A percentile compares a stretch with the other conserved stretches of the same genome.
These are phyloP conservation scores for Angomonas desouzai DNA, from an alignment of 208 protist genomes.

Conservation along the genomic window DNA sequence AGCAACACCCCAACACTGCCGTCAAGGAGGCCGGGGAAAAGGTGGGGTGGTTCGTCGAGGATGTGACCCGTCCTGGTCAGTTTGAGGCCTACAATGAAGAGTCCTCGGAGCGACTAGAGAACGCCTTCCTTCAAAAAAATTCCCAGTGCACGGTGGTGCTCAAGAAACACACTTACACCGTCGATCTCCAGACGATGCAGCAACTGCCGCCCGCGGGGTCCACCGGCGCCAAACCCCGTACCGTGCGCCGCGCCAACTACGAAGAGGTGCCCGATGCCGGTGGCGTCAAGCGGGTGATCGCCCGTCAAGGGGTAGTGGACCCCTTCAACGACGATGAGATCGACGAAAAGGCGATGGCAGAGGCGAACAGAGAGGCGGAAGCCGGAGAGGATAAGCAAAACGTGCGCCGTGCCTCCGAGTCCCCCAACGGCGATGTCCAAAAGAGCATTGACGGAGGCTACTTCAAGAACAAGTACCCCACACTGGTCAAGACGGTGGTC, in stretches of 20 bases:
- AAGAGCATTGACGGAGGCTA: conserved; percentile 4
- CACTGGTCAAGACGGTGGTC: conserved; percentile 21
- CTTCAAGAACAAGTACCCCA: conserved; percentile 27
- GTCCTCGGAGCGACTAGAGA: conserved; percentile 48
- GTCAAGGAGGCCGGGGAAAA: not conserved
- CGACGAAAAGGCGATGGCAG: not conserved
- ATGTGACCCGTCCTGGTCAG: conserved; percentile 39
- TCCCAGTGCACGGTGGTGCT: conserved; percentile 42
- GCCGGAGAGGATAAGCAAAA: not conserved
- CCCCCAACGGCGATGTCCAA: not conserved
- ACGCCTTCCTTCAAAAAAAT: conserved; percentile 31
- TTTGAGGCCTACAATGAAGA: conserved; percentile 62
- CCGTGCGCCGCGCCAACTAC: not conserved
- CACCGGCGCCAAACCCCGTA: not conserved
- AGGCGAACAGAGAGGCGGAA: not conserved
- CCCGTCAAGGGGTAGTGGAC: not conserved
- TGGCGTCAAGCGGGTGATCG: conserved; percentile 7
- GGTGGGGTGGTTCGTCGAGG: conserved; percentile 65
- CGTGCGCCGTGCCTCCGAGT: not conserved
- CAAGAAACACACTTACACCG: conserved; percentile 57
- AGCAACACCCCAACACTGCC: not conserved
- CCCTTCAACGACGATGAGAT: not conserved
- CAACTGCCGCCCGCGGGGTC: conserved; percentile 24
- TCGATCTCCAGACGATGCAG: conserved; percentile 53
- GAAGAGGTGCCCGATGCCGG: not conserved